Percentiles rank a stretch among this genome's conserved stretches.
phyloP scores from a whole-genome alignment of 176 grass and related monocot genomes.

The Calamus simplicifolius region DNA sequence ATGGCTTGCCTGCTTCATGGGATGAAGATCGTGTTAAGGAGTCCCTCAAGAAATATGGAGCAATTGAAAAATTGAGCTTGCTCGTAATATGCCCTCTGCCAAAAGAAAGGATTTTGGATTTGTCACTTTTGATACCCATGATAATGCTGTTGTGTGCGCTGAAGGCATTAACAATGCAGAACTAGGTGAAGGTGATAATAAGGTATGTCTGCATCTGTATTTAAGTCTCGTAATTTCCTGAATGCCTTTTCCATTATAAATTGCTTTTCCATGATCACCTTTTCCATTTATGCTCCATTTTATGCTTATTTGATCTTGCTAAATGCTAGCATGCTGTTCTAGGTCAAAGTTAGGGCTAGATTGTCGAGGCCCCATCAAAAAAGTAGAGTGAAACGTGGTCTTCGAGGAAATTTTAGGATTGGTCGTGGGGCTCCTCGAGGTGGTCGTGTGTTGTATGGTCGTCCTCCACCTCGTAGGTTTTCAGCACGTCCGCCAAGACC shows the following conservation, averaged over 20 bases:
- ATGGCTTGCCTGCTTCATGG: slow-evolving; percentile 72
- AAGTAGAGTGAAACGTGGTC: slow-evolving; percentile 60
- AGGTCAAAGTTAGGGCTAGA: slow-evolving; percentile 84
- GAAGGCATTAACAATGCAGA: slow-evolving; percentile 54
- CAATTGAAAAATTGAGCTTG: slow-evolving; percentile 82
- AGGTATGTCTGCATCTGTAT: slow-evolving; percentile 33
- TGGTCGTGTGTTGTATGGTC: slow-evolving; percentile 40
- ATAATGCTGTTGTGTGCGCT: slow-evolving; percentile 84
- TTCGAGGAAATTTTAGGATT: slow-evolving; percentile 74
- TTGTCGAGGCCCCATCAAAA: slow-evolving; percentile 71
- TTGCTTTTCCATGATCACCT: too few relatives aligned
- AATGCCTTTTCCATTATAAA: too few relatives aligned
- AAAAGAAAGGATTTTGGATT: slow-evolving; percentile 97
- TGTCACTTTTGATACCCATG: slow-evolving; percentile 88
- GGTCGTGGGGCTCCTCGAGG: slow-evolving; percentile 39
- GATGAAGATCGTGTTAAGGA: slow-evolving; percentile 80
- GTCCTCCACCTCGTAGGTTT: slow-evolving; percentile 28
- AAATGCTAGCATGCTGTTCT: slow-evolving; percentile 1
- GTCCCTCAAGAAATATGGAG: slow-evolving; percentile 86
- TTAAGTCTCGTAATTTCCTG: too few relatives aligned
- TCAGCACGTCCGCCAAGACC: slow-evolving; percentile 30
- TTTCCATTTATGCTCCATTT: slow-evolving; percentile 4
- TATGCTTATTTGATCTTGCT: not conserved
- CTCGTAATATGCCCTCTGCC: slow-evolving; percentile 88
- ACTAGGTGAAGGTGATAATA: slow-evolving; percentile 62